Evolutionary conservation across 1,284 basidiomycete species (phyloP), one percentile per base, ranked within the genome.

Genomic region (Pyrrhoderma lamaoense): DNA sequence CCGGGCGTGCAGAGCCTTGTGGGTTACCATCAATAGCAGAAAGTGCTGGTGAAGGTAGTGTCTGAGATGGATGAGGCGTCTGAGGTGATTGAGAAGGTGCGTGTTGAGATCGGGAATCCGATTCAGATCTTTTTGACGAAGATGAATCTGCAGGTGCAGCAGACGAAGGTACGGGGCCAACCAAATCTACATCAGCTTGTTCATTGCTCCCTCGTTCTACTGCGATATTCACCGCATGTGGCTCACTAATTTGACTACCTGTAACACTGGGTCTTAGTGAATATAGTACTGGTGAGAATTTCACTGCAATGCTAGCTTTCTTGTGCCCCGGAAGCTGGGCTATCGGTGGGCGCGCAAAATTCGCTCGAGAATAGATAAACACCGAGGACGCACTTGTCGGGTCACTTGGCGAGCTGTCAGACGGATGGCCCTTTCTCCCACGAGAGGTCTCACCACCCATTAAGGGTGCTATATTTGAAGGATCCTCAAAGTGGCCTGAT

Each of bases 261-360:
- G 70, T 64, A 1, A 85, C 77, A 34, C 72, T 74, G 2, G 75
- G 69, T 18, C 94, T 76, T 25, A 98, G 73, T 61, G 95, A 90
- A 63, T 95, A 98, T 34, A 99, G 69, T 25, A 98, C 79, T 0
- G 95, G 95, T 34, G 89, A 95, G 70, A 99, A 99, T 46, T 85
- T 77, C 43, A 99, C 92, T 0, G 90, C 94, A 1, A 98, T 84
- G 59, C 89, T 93, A 0, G 93, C 86, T 56, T 95, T 95, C 70
- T 93, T 93, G 71, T 98, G 92, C 0, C 96, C 96, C 0, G 96
- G 94, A 2, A 99, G 74, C 62, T 94, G 92, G 2, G 93, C 95
- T 51, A 99, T 84, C 0, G 96, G 95, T 0, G 89, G 83, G 43
- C 89, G 77, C 1, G 89, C 83, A 65, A 99, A 89, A 67, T 95